Conservation (phyloP, 2,329 filamentous ascomycete genomes). For the Scedosporium aurantiacum region DNA sequence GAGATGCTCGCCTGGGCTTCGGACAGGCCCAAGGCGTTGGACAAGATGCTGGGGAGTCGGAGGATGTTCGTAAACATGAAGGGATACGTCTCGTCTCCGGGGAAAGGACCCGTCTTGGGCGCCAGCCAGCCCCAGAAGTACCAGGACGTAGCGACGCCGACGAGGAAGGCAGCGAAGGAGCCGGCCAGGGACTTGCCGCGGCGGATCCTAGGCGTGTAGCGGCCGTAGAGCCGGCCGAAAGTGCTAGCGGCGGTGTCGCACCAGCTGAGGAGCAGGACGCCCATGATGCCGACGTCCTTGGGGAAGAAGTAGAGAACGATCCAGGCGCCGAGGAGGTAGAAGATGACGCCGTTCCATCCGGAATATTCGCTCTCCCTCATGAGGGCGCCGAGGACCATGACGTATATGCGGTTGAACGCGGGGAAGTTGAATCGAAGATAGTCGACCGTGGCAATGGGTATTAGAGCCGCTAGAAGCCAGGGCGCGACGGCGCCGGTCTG, state of each 20-base stretch:
- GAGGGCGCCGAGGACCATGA: conserved; percentile 70
- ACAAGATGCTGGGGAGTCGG: conserved; percentile 51
- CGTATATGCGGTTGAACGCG: conserved; percentile 77
- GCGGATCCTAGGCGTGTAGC: conserved; percentile 76
- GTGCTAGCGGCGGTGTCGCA: conserved; percentile 96
- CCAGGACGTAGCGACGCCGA: conserved; percentile 72
- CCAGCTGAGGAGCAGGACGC: conserved; percentile 86
- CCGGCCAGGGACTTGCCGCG: conserved; percentile 87
- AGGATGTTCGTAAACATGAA: conserved; percentile 77
- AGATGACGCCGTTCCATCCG: conserved; percentile 94
- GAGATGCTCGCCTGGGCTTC: conserved; percentile 49
- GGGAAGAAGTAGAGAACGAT: conserved; percentile 75
- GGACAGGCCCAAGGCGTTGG: conserved; percentile 50
- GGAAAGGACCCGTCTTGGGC: conserved; percentile 54
- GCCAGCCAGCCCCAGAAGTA: conserved; percentile 84
- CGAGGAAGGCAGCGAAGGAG: conserved; percentile 69
- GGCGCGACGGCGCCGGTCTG: conserved; percentile 73
- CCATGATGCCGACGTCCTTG: conserved; percentile 86
- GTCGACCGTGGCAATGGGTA: conserved; percentile 77
- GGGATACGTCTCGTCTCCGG: conserved; percentile 54
- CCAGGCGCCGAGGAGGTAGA: conserved; percentile 88
- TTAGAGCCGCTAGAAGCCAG: conserved; percentile 65
- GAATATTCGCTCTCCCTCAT: conserved; percentile 96
- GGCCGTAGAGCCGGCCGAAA: conserved; percentile 79
- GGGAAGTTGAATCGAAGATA: conserved; percentile 72